These are phyloP conservation scores for Austroboletus rostrupii DNA, from an alignment of 1,284 basidiomycete genomes.

Conservation along the genomic window DNA sequence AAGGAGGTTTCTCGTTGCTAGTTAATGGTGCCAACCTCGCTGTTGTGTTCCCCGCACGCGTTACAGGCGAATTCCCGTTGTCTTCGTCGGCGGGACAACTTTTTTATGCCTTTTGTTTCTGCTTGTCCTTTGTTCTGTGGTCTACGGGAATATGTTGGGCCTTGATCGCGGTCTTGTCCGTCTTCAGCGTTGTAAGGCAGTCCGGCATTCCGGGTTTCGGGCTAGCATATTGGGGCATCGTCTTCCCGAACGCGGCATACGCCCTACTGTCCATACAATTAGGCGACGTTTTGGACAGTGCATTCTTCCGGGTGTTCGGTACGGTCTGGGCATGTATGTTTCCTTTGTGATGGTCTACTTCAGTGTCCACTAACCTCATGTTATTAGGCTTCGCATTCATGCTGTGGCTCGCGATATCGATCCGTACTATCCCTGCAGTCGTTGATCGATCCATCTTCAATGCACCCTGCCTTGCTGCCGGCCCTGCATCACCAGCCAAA, in stretches of 20 bases:
- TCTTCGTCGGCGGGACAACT: slow-evolving; percentile 33
- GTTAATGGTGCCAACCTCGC: slow-evolving; percentile 45
- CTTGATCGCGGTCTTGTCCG: slow-evolving; percentile 34
- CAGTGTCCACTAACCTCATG: slow-evolving; percentile 3
- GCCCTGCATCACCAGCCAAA: not conserved
- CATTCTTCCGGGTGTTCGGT: slow-evolving; percentile 41
- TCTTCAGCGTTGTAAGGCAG: slow-evolving; percentile 28
- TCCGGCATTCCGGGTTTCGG: slow-evolving; percentile 35
- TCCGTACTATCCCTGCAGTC: slow-evolving; percentile 38
- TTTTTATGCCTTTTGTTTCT: slow-evolving; percentile 38
- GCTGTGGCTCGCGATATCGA: slow-evolving; percentile 43
- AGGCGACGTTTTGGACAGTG: slow-evolving; percentile 42
- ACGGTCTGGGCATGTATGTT: slow-evolving; percentile 33
- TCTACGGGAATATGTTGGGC: slow-evolving; percentile 47
- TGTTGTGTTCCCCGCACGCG: slow-evolving; percentile 37
- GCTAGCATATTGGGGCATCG: slow-evolving; percentile 46
- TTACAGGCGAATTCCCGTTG: slow-evolving; percentile 30
- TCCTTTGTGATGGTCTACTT: not conserved
- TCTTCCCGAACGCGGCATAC: slow-evolving; percentile 51
- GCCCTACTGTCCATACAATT: slow-evolving; percentile 45
- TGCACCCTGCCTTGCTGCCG: slow-evolving; percentile 35
- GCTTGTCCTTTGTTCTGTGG: slow-evolving; percentile 42
- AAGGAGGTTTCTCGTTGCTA: slow-evolving; percentile 55
- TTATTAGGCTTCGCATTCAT: slow-evolving; percentile 37
- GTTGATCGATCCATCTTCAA: slow-evolving; percentile 44